phyloP scores from a whole-genome alignment of 1,284 basidiomycete genomes.

The Cutaneotrichosporon sp. region DNA sequence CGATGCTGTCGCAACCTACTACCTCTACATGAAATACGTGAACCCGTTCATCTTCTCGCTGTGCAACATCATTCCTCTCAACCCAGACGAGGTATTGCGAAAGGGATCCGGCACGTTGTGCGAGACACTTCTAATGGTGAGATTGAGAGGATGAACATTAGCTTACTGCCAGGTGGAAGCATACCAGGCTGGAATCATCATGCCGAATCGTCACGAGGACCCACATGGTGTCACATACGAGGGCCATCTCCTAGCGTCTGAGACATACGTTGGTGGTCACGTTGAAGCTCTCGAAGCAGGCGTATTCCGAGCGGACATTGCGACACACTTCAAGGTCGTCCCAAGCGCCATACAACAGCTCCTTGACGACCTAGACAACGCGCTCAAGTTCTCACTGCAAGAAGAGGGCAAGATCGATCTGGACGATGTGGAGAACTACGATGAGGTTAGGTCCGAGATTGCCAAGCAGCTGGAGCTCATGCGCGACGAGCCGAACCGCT shows the following conservation, averaged over 20 bases:
- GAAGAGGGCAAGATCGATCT: conserved; percentile 80
- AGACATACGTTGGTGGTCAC: conserved; percentile 98
- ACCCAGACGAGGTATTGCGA: conserved; percentile 91
- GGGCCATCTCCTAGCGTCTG: conserved; percentile 90
- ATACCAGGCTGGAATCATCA: conserved; percentile 83
- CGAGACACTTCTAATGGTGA: conserved; percentile 95
- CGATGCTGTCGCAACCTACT: conserved; percentile 98
- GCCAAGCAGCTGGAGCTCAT: conserved; percentile 74
- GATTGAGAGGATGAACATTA: conserved; percentile 25
- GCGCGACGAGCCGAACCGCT: conserved; percentile 83
- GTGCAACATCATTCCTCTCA: conserved; percentile 98
- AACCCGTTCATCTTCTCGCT: conserved; percentile 99
- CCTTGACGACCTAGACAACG: conserved; percentile 88
- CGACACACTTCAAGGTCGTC: conserved; percentile 91
- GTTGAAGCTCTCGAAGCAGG: conserved; percentile 98
- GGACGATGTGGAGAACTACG: conserved; percentile 89
- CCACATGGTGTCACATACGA: conserved; percentile 88
- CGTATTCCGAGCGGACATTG: conserved; percentile 94
- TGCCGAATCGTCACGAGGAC: conserved; percentile 97
- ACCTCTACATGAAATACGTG: conserved; percentile 99
- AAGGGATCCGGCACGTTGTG: conserved; percentile 96
- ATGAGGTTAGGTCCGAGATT: conserved; percentile 82
- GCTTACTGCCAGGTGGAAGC: conserved; percentile 75
- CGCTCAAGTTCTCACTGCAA: conserved; percentile 80
- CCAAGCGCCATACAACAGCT: conserved; percentile 86